Evolutionary conservation across 345 rosid genomes (phyloP).

Genomic region (Abelmoschus esculentus): DNA sequence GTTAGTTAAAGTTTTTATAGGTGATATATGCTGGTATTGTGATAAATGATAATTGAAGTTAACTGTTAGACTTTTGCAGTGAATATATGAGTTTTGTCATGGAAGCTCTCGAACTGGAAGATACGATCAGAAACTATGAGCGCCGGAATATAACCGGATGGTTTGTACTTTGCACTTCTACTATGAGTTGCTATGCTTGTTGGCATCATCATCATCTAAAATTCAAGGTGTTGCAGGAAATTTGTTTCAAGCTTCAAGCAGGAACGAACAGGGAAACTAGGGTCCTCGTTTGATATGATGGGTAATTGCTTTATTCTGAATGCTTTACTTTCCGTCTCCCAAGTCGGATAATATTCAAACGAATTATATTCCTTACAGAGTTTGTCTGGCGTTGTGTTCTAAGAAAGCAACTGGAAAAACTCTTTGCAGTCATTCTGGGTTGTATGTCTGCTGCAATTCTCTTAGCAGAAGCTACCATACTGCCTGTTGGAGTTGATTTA

Average conservation of each 20-base stretch:
- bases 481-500: conserved; percentile 48
- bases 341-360: not conserved
- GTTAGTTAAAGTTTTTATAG: not conserved
- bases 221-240: conserved; percentile 33
- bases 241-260: conserved; percentile 62
- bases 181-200: not conserved
- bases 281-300: conserved; percentile 35
- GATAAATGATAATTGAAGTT: not conserved
- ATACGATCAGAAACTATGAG: conserved; percentile 58
- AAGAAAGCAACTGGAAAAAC: conserved; percentile 43
- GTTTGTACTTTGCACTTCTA: conserved; percentile 30
- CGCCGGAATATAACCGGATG: conserved; percentile 59
- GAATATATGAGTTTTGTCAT: conserved; percentile 53
- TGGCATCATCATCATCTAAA: no score
- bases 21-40: not conserved
- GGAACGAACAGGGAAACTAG: conserved; percentile 46
- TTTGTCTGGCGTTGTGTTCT: conserved; percentile 57
- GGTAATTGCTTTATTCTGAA: conserved; percentile 29
- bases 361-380: conserved; percentile 31
- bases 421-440: conserved; percentile 50
- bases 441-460: conserved; percentile 70
- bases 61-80: conserved; percentile 27
- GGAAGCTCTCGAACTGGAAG: conserved; percentile 73
- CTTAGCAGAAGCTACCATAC: conserved; percentile 69
- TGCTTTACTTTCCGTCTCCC: not conserved